Evolutionary conservation across 1,139 yeast genomes (phyloP).

Genomic region (Zygosaccharomyces sapae): DNA sequence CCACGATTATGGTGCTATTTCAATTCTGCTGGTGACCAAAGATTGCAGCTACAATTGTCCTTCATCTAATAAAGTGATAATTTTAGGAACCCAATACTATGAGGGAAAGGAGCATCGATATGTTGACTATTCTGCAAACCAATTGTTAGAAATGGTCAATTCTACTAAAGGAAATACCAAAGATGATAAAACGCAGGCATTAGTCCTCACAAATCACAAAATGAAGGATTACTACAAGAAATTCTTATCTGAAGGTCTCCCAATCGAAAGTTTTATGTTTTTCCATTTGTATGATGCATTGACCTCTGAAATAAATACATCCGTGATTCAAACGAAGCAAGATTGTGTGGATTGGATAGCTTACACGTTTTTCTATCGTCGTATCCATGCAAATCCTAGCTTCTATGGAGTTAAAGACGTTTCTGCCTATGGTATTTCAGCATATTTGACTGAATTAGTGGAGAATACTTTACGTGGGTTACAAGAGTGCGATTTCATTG

Average conservation of each 20-base stretch:
- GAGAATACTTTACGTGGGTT: constrained; percentile 71
- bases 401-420: constrained; percentile 73
- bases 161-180: constrained; percentile 41
- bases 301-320: constrained; percentile 64
- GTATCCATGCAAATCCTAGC: constrained; percentile 79
- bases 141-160: constrained; percentile 73
- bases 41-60: constrained; percentile 55
- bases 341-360: constrained; percentile 91
- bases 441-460: constrained; percentile 75
- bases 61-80: constrained; percentile 49
- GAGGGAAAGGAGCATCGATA: constrained; percentile 73
- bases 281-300: constrained; percentile 60
- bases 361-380: constrained; percentile 75
- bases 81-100: constrained; percentile 67
- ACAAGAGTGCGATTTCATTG: constrained; percentile 57
- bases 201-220: constrained; percentile 54
- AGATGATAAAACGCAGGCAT: constrained; percentile 40
- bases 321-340: constrained; percentile 65
- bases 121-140: constrained; percentile 63
- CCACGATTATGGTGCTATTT: constrained; percentile 47
- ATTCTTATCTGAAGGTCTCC: constrained; percentile 70
- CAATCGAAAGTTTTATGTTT: constrained; percentile 74
- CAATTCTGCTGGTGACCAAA: constrained; percentile 54
- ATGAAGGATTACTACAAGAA: constrained; percentile 63
- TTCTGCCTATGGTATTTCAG: constrained; percentile 67